phyloP scores from a whole-genome alignment of 164 flowering plant species.

The Cinnamomum chago region DNA sequence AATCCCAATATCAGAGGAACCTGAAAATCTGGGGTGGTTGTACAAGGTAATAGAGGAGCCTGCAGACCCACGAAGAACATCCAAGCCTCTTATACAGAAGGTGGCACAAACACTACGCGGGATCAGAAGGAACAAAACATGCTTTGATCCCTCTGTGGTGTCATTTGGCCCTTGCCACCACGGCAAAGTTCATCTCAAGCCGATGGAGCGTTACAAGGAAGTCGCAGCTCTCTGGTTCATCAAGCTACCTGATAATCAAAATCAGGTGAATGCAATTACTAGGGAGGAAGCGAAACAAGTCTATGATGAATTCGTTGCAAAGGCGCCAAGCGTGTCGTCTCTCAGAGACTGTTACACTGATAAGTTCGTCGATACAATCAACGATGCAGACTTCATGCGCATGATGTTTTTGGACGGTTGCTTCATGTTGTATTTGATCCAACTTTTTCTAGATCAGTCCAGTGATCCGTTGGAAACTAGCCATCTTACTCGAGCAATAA shows the following conservation, averaged over 20 bases:
- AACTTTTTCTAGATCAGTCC: too few species aligned
- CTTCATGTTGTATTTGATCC: constrained; percentile 16
- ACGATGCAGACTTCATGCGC: constrained; percentile 2
- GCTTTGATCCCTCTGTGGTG: constrained; percentile 8
- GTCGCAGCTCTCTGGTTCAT: constrained; percentile 8
- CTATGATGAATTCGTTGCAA: background rate
- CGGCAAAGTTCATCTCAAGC: background rate
- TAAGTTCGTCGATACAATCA: background rate
- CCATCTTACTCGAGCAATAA: background rate
- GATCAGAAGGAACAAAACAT: background rate
- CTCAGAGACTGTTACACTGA: background rate
- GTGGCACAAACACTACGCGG: background rate
- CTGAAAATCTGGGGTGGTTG: background rate
- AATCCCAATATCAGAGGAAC: too few species aligned
- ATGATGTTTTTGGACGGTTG: constrained; percentile 22
- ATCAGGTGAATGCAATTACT: background rate
- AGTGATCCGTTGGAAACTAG: too few species aligned
- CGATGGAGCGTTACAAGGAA: constrained; percentile 15
- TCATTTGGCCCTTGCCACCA: constrained; percentile 21
- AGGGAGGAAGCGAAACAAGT: too few species aligned
- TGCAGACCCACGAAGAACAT: background rate
- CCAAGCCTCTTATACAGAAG: background rate
- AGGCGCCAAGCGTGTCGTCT: background rate
- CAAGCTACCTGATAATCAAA: background rate
- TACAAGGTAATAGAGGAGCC: background rate